These are phyloP conservation scores for Pichia nakasei DNA, from an alignment of 805 yeast species.

Conservation along the genomic window DNA sequence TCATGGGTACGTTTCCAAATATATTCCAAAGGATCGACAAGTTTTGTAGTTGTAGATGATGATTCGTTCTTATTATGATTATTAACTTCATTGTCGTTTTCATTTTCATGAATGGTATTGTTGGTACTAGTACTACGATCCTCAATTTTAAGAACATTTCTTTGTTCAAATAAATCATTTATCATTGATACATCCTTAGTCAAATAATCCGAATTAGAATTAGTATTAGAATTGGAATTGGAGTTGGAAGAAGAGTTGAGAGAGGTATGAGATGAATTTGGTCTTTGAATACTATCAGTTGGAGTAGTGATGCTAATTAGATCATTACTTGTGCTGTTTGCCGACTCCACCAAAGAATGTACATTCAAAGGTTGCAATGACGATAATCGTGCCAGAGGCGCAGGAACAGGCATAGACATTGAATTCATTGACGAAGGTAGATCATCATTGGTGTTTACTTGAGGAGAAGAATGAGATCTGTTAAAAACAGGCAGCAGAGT, in stretches of 20 bases:
- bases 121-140: background rate
- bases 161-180: background rate
- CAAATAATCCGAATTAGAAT: background rate
- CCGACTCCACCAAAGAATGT: background rate
- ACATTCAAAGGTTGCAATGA: background rate
- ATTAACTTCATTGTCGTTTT: background rate
- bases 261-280: slow-evolving; percentile 2
- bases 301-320: background rate
- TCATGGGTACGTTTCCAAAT: slow-evolving; percentile 11
- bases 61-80: background rate
- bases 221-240: too few relatives aligned
- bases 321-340: background rate
- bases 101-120: background rate
- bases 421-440: background rate
- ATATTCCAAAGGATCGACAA: slow-evolving; percentile 13
- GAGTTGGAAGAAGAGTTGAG: too few relatives aligned
- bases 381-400: background rate
- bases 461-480: background rate
- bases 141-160: background rate
- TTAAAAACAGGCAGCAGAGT: slow-evolving; percentile 1
- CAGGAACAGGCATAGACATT: background rate
- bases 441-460: background rate
- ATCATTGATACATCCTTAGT: background rate
- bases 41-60: background rate
- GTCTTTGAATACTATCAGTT: background rate